A percentile compares a stretch with the other conserved stretches of the same genome.
Evolutionary conservation across 2,329 filamentous ascomycete genomes (phyloP).

Genomic region (Leptographium procerum): DNA sequence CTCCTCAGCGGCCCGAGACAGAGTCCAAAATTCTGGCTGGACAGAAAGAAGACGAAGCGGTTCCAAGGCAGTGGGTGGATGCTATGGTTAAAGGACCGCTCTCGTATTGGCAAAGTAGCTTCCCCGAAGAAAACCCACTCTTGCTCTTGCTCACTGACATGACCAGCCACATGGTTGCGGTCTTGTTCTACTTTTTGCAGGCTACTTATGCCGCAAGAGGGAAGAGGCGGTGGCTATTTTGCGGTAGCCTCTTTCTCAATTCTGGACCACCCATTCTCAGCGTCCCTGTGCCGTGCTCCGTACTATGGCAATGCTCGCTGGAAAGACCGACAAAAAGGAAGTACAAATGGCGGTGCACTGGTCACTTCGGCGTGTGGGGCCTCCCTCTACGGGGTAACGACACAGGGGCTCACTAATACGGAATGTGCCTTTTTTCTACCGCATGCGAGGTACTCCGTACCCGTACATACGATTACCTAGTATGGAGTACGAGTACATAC

Average conservation of each 20-base stretch:
- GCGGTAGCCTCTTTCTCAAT: neutral
- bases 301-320: neutral
- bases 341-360: neutral
- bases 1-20: neutral
- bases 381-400: neutral
- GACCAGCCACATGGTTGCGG: neutral
- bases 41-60: neutral
- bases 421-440: neutral
- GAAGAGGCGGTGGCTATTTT: neutral
- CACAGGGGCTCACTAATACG: neutral
- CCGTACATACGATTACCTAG: no score
- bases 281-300: neutral
- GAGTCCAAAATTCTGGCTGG: neutral
- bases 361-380: neutral
- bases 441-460: neutral
- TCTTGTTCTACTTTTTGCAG: neutral
- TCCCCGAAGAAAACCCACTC: neutral
- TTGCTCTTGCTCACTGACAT: neutral
- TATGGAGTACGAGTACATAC: no score
- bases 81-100: neutral
- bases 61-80: neutral
- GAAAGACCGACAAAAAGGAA: neutral
- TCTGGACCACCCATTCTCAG: neutral
- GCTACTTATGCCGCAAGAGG: neutral
- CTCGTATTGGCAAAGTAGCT: neutral